A percentile compares a stretch with the other conserved stretches of the same genome.
phyloP scores from a whole-genome alignment of 768 basidiomycete genomes.

The Phylloporus sp. region DNA sequence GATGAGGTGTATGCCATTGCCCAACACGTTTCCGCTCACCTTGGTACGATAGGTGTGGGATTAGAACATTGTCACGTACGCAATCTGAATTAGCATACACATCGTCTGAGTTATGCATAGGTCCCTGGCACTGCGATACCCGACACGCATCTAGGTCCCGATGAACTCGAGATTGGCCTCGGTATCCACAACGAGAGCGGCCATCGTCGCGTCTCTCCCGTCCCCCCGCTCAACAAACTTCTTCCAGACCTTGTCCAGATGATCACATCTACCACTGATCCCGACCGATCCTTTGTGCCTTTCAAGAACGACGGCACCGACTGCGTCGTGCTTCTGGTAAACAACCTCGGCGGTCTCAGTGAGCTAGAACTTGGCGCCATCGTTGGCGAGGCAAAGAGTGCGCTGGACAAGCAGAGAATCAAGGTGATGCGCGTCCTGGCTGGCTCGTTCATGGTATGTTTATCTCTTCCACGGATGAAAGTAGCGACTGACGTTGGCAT shows the following conservation, averaged over 20 bases:
- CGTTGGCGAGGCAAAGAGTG: conserved; percentile 52
- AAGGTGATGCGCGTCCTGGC: conserved; percentile 57
- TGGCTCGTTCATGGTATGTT: conserved; percentile 81
- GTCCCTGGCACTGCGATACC: conserved; percentile 70
- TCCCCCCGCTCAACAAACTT: conserved; percentile 66
- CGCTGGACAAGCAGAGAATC: conserved; percentile 53
- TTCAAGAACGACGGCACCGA: conserved; percentile 61
- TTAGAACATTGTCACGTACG: conserved; percentile 83
- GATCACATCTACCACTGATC: conserved; percentile 66
- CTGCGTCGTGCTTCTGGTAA: conserved; percentile 72
- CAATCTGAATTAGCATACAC: background rate
- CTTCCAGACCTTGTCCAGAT: conserved; percentile 65
- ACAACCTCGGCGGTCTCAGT: conserved; percentile 84
- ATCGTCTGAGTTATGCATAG: conserved; percentile 30
- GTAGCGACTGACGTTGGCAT: conserved; percentile 2
- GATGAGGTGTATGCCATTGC: conserved; percentile 65
- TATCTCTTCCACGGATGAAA: background rate
- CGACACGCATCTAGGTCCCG: conserved; percentile 47
- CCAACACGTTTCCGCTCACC: conserved; percentile 56
- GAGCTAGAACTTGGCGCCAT: conserved; percentile 76
- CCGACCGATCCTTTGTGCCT: conserved; percentile 72
- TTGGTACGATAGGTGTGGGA: conserved; percentile 82
- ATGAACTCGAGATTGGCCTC: conserved; percentile 84
- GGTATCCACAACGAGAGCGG: conserved; percentile 92
- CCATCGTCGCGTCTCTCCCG: conserved; percentile 57